These are phyloP conservation scores for Heliocybe sulcata DNA, from an alignment of 1,284 basidiomycete species.

Conservation along the genomic window DNA sequence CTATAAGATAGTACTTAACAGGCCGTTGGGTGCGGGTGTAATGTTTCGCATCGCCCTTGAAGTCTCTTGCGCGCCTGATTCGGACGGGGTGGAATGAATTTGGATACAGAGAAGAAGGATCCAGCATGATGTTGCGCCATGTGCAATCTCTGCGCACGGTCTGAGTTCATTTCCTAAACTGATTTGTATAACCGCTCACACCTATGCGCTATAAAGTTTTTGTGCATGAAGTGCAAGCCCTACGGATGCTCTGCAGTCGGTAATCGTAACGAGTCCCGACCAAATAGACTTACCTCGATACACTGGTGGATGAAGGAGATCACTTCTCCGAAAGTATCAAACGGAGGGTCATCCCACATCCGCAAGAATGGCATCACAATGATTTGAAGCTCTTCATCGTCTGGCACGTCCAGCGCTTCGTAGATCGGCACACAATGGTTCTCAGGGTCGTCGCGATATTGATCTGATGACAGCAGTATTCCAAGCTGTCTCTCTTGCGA, in stretches of 20 bases:
- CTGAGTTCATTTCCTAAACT: neutral
- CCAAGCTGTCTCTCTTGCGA: slow-evolving; percentile 16
- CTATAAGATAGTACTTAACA: slow-evolving; percentile 21
- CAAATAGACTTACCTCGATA: slow-evolving; percentile 18
- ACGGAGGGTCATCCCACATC: slow-evolving; percentile 18
- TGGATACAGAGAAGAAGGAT: slow-evolving; percentile 19
- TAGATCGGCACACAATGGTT: slow-evolving; percentile 24
- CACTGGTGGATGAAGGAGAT: slow-evolving; percentile 26
- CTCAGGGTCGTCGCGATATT: slow-evolving; percentile 12
- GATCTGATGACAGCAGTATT: slow-evolving; percentile 11
- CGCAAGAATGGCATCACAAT: slow-evolving; percentile 26
- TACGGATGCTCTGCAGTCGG: slow-evolving; percentile 1
- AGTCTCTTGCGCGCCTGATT: slow-evolving; percentile 7
- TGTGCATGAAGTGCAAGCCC: slow-evolving; percentile 18
- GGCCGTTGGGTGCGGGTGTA: slow-evolving; percentile 17
- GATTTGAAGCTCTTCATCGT: slow-evolving; percentile 14
- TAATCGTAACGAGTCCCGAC: neutral
- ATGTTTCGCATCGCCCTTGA: slow-evolving; percentile 12
- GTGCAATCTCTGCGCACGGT: slow-evolving; percentile 35
- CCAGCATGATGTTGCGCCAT: slow-evolving; percentile 27
- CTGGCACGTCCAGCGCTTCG: slow-evolving; percentile 18
- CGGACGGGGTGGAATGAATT: slow-evolving; percentile 18
- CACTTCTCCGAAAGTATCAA: slow-evolving; percentile 22
- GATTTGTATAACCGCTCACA: neutral
- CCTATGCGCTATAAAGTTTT: slow-evolving; percentile 17